These are phyloP conservation scores for Phialophora chinensis DNA, from an alignment of 2,329 filamentous ascomycete genomes.

Conservation along the genomic window DNA sequence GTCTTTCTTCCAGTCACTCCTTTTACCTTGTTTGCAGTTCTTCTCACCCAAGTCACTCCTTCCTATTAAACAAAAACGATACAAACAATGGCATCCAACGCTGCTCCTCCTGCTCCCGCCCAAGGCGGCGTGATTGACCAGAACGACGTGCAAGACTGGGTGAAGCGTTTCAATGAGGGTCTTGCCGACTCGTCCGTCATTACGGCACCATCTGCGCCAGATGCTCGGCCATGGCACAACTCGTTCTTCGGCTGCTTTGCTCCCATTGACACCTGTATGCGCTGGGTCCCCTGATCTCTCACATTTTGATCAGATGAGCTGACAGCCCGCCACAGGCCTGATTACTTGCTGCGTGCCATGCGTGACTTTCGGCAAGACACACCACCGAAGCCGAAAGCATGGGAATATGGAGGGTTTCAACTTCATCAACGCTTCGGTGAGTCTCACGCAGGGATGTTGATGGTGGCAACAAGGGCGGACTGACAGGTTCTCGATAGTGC, in stretches of 20 bases:
- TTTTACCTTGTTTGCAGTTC: background rate
- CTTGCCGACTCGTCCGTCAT: conserved; percentile 27
- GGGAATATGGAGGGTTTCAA: conserved; percentile 41
- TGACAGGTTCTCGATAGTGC: conserved; percentile 41
- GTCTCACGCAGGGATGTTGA: background rate
- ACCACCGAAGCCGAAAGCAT: conserved; percentile 42
- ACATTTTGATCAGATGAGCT: background rate
- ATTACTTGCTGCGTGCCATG: conserved; percentile 43
- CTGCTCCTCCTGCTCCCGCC: conserved; percentile 7
- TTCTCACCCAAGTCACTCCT: conserved; percentile 40
- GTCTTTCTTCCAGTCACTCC: background rate
- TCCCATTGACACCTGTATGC: conserved; percentile 42
- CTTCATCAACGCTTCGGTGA: conserved; percentile 40
- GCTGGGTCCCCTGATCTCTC: background rate
- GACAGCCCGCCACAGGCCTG: conserved; percentile 33
- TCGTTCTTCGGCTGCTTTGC: conserved; percentile 44
- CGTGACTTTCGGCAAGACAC: conserved; percentile 42
- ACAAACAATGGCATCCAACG: conserved; percentile 14
- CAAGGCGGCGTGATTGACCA: conserved; percentile 25
- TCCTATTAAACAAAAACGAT: conserved; percentile 1
- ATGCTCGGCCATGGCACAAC: conserved; percentile 40
- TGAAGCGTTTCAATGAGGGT: conserved; percentile 30
- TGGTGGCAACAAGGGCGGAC: background rate
- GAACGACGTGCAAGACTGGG: conserved; percentile 28
- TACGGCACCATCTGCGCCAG: conserved; percentile 22